Conservation (phyloP, 306 rosid species). For the Alnus glutinosa region DNA sequence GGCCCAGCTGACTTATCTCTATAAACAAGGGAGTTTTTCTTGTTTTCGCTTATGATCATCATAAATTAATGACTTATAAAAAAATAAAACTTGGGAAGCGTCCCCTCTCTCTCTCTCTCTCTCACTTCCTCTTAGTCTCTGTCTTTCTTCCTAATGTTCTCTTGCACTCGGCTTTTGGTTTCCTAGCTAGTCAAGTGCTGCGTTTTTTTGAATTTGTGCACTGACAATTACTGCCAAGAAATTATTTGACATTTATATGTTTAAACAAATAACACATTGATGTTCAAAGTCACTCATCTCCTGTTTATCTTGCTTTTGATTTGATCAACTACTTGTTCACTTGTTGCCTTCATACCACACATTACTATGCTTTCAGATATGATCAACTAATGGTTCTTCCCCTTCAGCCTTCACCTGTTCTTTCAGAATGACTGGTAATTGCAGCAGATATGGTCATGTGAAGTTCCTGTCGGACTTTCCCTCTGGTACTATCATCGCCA, state of each 20-base stretch:
- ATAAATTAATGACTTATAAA: background rate
- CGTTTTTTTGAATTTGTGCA: background rate
- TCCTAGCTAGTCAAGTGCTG: background rate
- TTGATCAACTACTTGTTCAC: background rate
- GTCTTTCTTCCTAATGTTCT: background rate
- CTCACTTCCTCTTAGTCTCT: background rate
- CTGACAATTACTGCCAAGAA: background rate
- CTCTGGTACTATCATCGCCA: background rate
- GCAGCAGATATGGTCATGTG: constrained; percentile 1
- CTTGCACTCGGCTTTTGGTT: background rate
- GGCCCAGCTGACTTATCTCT: background rate
- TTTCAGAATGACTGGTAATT: background rate
- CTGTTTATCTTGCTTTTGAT: background rate
- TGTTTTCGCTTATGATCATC: background rate
- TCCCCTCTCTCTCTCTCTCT: background rate
- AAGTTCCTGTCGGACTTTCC: background rate
- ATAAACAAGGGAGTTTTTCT: background rate
- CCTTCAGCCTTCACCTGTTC: background rate
- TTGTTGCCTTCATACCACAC: background rate
- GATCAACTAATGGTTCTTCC: background rate
- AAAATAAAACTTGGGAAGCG: background rate
- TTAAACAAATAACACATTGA: background rate
- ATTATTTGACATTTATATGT: background rate
- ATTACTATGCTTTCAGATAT: constrained; percentile 1
- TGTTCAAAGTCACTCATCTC: background rate